Percentiles rank a stretch among this genome's conserved stretches.
phyloP scores from a whole-genome alignment of 805 yeast species.

The Spathaspora sp. region DNA sequence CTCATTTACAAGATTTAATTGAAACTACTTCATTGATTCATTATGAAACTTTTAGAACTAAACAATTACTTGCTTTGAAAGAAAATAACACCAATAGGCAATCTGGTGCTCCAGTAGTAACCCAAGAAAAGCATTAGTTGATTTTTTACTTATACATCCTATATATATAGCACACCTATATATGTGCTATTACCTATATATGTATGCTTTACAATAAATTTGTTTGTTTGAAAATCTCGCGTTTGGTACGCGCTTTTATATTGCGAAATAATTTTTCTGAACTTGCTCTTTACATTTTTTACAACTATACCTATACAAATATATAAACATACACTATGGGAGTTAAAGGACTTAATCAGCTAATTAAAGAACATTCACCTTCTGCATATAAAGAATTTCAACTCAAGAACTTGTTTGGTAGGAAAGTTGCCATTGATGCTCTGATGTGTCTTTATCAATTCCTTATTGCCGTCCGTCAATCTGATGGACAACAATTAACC shows the following conservation, averaged over 20 bases:
- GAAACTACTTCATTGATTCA: constrained; percentile 86
- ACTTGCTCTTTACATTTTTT: neutral
- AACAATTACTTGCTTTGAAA: constrained; percentile 89
- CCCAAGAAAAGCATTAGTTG: neutral
- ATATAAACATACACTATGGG: constrained; percentile 6
- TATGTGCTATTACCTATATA: neutral
- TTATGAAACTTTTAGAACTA: constrained; percentile 89
- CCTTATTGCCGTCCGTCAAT: constrained; percentile 92
- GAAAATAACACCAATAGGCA: constrained; percentile 60
- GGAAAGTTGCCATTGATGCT: constrained; percentile 96
- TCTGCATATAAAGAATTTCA: constrained; percentile 71
- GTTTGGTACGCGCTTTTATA: neutral
- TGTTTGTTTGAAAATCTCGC: neutral
- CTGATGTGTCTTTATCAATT: constrained; percentile 97
- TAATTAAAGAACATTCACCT: constrained; percentile 89
- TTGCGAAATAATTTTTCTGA: neutral
- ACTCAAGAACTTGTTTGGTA: constrained; percentile 82
- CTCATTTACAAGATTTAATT: constrained; percentile 92
- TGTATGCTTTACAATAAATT: neutral
- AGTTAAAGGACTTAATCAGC: constrained; percentile 68
- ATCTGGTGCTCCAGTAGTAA: neutral
- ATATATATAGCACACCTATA: no score
- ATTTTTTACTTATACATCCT: neutral
- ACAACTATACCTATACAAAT: neutral
- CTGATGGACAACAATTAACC: constrained; percentile 91